Evolutionary conservation across 2,329 filamentous ascomycete species (phyloP), one percentile per base, ranked within the genome.

Genomic region (Juglanconis juglandina): DNA sequence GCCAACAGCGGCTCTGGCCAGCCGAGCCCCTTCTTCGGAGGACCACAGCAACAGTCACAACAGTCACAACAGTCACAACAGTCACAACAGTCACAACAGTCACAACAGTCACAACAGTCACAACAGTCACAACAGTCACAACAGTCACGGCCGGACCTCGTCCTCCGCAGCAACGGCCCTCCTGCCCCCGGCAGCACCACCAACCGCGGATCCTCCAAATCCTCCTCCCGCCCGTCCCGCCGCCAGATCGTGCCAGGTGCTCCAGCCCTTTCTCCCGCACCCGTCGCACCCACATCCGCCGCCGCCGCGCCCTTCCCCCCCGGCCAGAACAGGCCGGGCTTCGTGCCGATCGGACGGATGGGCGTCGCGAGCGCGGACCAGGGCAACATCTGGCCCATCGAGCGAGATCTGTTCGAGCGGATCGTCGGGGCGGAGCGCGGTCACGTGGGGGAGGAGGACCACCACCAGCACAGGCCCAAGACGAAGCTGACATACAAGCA

Each of bases 381-480:
- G 37, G 55, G 55, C 10, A 58, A 58, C 48, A 4, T 3, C 4
- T 58, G 55, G 55, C 55, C 55, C 10, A 44, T 58, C 39, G 32
- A 47, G 1, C 55, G 55, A 6, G 5, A 4, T 3, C 55, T 58
- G 37, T 17, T 58, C 37, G 39, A 17, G 48, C 30, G 10, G 30
- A 47, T 58, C 39, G 24, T 52, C 5, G n/a, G 9, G 9, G 55
- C 55, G 0, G 55, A 58, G 48, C 55, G 55, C 32, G 55, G 34
- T 46, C 17, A 41, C 35, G 13, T 3, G 7, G 30, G 10, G 5
- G 39, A n/a, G 13, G 9, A 30, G 3, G 24, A 30, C 6, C 1
- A n/a, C n/a, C n/a, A n/a, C n/a, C n/a, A 33, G 46, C 46, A 48
- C 46, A 11, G 17, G n/a, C 11, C 5, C 39, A 41, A 41, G 10